Evolutionary conservation across 1,139 yeast genomes (phyloP), one percentile per base, ranked within the genome.

Genomic region (Oligophagozyma castellii): DNA sequence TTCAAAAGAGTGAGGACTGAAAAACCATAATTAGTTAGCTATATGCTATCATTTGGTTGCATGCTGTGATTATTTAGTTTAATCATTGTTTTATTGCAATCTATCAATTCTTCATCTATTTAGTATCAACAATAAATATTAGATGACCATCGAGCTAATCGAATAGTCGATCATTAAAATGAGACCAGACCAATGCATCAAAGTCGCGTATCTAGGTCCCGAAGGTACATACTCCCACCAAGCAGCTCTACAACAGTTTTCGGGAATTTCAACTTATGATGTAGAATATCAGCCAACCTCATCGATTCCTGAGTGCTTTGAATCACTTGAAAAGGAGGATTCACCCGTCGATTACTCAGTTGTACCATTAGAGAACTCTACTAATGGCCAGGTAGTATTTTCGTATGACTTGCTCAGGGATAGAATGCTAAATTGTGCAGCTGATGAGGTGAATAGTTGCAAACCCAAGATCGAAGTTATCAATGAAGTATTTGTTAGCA

Each of bases 341-440:
- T 55, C 56, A 10, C 40, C 46, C 4, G 74, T 73, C 13, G 77
- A 74, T 34, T 76, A 62, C 45, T 74, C 93, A 0, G 77, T 84
- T n/a, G 79, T 89, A 1, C 98, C 98, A 1, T 70, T 81, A 42
- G 96, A 86, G 46, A 89, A 89, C 55, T 83, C 95, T 3, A 79
- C 95, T 5, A 89, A 89, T 51, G 98, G 98, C 0, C 89, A 79
- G 42, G 98, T 89, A 3, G 77, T 76, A 1, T 71, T 74, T 49
- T 81, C 95, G 0, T 74, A 80, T 48, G 95, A 84, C 49, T 59
- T 83, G 12, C 60, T 86, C 20, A 60, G 93, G 37, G 86, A 79
- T 46, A 65, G 77, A 72, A 67, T 63, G 51, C 37, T 48, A 24
- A 28, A 35, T 21, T 28, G 35, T 11, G 18, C 25, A 12, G 34